phyloP scores from a whole-genome alignment of 257 asterid species.

The Gentiana macrophylla region DNA sequence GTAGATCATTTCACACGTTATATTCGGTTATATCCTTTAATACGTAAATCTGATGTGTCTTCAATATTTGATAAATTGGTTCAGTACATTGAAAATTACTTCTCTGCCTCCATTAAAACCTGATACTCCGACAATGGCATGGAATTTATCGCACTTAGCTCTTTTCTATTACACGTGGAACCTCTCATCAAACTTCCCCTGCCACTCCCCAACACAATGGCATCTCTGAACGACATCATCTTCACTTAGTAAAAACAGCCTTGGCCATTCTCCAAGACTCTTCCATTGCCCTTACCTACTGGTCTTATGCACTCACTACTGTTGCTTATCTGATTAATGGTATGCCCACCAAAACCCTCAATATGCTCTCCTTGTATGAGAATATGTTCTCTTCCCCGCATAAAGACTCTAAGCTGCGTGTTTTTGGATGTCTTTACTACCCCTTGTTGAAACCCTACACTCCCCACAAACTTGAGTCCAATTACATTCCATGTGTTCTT shows the following conservation, averaged over 20 bases:
- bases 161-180: background rate
- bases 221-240: background rate
- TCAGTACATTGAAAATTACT: slow-evolving; percentile 1
- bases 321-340: background rate
- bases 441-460: background rate
- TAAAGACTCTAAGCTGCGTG: background rate
- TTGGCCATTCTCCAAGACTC: background rate
- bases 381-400: background rate
- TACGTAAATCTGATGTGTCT: background rate
- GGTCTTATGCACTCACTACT: background rate
- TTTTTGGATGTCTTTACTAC: background rate
- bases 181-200: background rate
- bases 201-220: background rate
- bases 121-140: slow-evolving; percentile 1
- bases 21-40: background rate
- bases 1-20: slow-evolving; percentile 3
- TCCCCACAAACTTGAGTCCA: background rate
- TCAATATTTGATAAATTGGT: background rate
- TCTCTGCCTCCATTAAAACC: background rate
- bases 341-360: background rate
- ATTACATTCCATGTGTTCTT: background rate
- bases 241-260: background rate
- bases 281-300: background rate
- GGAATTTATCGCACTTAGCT: background rate
- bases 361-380: too few relatives aligned